Evolutionary conservation across 148 eudicot genomes (phyloP).

Genomic region (Persicaria maculosa): DNA sequence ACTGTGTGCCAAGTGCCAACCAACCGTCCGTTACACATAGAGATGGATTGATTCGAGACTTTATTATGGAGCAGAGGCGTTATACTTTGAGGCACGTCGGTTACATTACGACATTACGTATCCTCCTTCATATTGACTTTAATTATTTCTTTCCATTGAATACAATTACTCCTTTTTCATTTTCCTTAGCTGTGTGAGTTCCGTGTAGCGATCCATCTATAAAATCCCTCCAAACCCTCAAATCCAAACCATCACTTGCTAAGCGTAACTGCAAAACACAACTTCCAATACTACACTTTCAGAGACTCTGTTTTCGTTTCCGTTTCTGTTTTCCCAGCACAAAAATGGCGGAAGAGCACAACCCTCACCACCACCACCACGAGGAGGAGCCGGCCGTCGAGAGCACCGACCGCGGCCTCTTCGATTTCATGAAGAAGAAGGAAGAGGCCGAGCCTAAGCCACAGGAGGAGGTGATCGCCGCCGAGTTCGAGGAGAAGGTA

Average conservation of each 20-base stretch:
- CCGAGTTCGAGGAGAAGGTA: slow-evolving; percentile 8
- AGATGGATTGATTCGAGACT: too few relatives aligned
- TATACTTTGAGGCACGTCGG: too few relatives aligned
- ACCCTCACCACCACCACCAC: slow-evolving; percentile 5
- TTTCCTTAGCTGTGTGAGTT: slow-evolving; percentile 1
- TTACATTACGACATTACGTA: too few relatives aligned
- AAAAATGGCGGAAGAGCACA: slow-evolving; percentile 8
- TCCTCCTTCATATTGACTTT: too few relatives aligned
- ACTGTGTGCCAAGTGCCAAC: too few relatives aligned
- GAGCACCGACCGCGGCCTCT: slow-evolving; percentile 10
- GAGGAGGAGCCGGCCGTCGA: background rate
- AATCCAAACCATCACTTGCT: background rate
- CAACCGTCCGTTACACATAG: too few relatives aligned
- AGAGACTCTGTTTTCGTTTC: background rate
- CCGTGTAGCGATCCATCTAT: slow-evolving; percentile 1
- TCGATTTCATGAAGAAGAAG: slow-evolving; percentile 11
- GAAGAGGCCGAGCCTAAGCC: background rate
- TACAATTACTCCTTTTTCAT: too few relatives aligned
- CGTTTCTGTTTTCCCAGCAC: background rate
- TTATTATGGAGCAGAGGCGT: too few relatives aligned
- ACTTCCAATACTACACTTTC: background rate
- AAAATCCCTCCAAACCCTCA: background rate
- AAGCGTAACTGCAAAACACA: background rate
- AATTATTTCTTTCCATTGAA: too few relatives aligned
- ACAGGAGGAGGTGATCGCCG: slow-evolving; percentile 1